Evolutionary conservation across 495 filamentous ascomycete genomes (phyloP).

Genomic region (Penicillium canariense): DNA sequence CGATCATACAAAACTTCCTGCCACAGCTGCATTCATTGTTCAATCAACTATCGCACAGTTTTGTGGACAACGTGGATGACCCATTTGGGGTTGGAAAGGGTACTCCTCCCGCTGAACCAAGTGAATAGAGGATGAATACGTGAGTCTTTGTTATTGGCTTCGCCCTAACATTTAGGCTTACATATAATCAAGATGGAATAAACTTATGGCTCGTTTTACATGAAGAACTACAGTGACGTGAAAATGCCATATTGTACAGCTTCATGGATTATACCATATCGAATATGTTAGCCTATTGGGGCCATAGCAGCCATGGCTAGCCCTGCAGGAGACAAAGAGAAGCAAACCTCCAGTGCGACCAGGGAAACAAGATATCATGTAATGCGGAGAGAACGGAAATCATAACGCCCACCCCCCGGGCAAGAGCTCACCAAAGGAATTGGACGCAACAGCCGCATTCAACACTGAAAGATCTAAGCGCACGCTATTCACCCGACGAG

Average conservation of each 20-base stretch:
- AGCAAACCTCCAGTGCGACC: slow-evolving; percentile 11
- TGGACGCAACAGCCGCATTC: slow-evolving; percentile 16
- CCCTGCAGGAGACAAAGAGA: slow-evolving; percentile 10
- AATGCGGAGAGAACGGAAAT: slow-evolving; percentile 23
- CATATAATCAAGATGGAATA: background rate
- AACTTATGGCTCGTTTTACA: background rate
- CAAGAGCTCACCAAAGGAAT: slow-evolving; percentile 16
- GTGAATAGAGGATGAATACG: too few species aligned
- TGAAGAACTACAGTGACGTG: background rate
- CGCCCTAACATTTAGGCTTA: background rate
- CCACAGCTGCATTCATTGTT: too few species aligned
- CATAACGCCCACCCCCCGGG: slow-evolving; percentile 20
- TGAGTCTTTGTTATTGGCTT: too few species aligned
- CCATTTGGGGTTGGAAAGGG: too few species aligned
- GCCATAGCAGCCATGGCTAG: slow-evolving; percentile 7
- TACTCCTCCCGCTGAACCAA: too few species aligned
- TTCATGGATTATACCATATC: slow-evolving; percentile 27
- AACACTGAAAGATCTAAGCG: slow-evolving; percentile 27
- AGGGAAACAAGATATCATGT: slow-evolving; percentile 17
- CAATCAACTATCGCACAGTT: too few species aligned
- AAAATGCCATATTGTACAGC: slow-evolving; percentile 27
- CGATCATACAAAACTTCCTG: too few species aligned
- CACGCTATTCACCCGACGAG: slow-evolving; percentile 29
- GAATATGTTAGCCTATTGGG: slow-evolving; percentile 14
- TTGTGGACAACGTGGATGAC: too few species aligned